Conservation (phyloP, 2,329 filamentous ascomycete genomes). For the Ceratocystis colombiana region DNA sequence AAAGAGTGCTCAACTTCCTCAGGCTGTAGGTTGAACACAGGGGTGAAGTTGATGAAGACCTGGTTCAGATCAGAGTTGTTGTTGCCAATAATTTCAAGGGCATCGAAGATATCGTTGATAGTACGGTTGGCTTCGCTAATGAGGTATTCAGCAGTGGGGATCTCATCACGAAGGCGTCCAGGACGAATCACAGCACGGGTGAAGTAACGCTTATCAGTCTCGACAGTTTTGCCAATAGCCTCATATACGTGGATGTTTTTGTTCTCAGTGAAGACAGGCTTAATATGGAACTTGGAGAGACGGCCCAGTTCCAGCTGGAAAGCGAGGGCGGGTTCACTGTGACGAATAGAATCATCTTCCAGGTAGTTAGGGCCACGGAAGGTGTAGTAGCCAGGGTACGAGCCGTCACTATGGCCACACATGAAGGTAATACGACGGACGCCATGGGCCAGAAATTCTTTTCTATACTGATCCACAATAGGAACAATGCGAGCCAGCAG, state of each 20-base stretch:
- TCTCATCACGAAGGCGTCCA: slow-evolving; percentile 89
- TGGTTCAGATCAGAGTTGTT: slow-evolving; percentile 99
- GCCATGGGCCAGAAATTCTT: slow-evolving; percentile 68
- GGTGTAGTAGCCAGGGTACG: slow-evolving; percentile 94
- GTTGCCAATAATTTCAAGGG: slow-evolving; percentile 95
- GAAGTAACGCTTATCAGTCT: slow-evolving; percentile 97
- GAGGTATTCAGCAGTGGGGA: slow-evolving; percentile 95
- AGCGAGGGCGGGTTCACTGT: slow-evolving; percentile 89
- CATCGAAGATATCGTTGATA: slow-evolving; percentile 96
- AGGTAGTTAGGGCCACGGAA: slow-evolving; percentile 86
- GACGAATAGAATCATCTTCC: slow-evolving; percentile 92
- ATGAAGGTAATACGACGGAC: slow-evolving; percentile 93
- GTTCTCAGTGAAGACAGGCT: slow-evolving; percentile 97
- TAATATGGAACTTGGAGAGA: slow-evolving; percentile 94
- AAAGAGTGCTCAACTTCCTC: slow-evolving; percentile 85
- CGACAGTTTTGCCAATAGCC: slow-evolving; percentile 84
- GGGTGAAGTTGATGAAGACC: slow-evolving; percentile 99
- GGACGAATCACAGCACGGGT: slow-evolving; percentile 91
- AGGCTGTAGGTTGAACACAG: slow-evolving; percentile 85
- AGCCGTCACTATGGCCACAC: slow-evolving; percentile 85
- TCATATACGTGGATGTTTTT: slow-evolving; percentile 99
- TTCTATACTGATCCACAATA: slow-evolving; percentile 70
- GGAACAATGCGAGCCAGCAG: slow-evolving; percentile 63
- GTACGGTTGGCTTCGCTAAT: slow-evolving; percentile 93
- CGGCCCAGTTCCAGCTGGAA: slow-evolving; percentile 97